Percentiles rank a stretch among this genome's conserved stretches.
Evolutionary conservation across 805 yeast species (phyloP).

Genomic region (Sungouiozyma intestinalis): DNA sequence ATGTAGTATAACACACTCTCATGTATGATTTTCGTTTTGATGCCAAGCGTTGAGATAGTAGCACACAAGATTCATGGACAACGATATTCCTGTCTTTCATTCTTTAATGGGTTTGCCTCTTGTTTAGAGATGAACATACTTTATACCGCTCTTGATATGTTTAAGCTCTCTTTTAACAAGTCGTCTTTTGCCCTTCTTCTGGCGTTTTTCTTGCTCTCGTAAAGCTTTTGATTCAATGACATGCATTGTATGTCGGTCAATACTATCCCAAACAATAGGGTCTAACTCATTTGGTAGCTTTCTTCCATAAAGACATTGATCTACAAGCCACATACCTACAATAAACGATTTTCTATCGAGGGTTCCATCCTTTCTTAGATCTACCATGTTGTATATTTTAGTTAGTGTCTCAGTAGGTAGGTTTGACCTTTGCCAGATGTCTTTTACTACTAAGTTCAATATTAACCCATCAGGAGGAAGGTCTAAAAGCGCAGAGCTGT

Average conservation of each 20-base stretch:
- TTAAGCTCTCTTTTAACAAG: constrained; percentile 17
- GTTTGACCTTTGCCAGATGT: constrained; percentile 72
- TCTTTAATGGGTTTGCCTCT: too few species aligned
- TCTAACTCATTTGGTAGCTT: constrained; percentile 68
- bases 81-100: background rate
- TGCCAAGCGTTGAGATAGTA: background rate
- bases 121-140: constrained; percentile 17
- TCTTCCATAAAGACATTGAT: constrained; percentile 89
- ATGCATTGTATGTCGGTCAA: constrained; percentile 27
- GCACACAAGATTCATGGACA: background rate
- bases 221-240: constrained; percentile 6
- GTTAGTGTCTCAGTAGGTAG: constrained; percentile 51
- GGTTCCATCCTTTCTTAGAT: constrained; percentile 56
- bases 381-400: constrained; percentile 66
- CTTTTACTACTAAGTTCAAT: constrained; percentile 47
- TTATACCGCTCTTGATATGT: constrained; percentile 22
- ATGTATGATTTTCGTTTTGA: too few species aligned
- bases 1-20: too few species aligned
- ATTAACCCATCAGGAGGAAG: constrained; percentile 28
- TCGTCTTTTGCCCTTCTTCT: constrained; percentile 15
- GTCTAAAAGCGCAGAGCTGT: constrained; percentile 2
- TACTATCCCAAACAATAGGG: constrained; percentile 72
- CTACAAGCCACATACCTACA: constrained; percentile 97
- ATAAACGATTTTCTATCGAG: constrained; percentile 72
- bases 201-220: constrained; percentile 10